Evolutionary conservation across 2,329 filamentous ascomycete genomes (phyloP).

Genomic region (Neurospora crassa): DNA sequence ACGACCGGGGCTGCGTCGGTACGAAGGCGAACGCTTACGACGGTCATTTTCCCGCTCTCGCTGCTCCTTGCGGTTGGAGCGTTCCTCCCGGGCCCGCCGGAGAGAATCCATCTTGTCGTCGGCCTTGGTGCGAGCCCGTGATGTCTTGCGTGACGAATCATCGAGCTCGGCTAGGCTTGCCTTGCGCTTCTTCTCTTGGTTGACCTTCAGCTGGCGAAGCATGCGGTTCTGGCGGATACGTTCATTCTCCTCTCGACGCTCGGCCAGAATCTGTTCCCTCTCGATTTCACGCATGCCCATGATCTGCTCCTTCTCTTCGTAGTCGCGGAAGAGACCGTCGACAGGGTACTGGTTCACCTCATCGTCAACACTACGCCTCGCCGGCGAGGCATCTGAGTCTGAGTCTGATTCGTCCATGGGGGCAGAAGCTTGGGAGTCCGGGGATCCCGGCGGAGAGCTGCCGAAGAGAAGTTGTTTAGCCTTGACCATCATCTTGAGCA

Average conservation of each 20-base stretch:
- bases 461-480: background rate
- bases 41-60: constrained; percentile 55
- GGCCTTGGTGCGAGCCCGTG: constrained; percentile 59
- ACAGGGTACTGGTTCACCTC: constrained; percentile 68
- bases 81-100: constrained; percentile 52
- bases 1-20: constrained; percentile 37
- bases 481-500: background rate
- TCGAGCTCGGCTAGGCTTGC: constrained; percentile 71
- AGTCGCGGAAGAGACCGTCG: constrained; percentile 73
- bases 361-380: constrained; percentile 37
- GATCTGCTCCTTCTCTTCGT: constrained; percentile 67
- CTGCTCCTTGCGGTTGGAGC: constrained; percentile 53
- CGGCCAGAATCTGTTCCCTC: constrained; percentile 80
- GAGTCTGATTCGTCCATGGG: constrained; percentile 87
- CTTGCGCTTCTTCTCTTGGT: constrained; percentile 66
- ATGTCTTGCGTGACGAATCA: constrained; percentile 64
- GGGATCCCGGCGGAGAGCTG: constrained; percentile 62
- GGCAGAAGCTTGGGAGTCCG: constrained; percentile 67
- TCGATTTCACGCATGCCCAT: constrained; percentile 83
- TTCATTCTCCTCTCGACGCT: constrained; percentile 75
- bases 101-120: constrained; percentile 64
- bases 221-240: constrained; percentile 73
- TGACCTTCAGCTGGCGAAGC: constrained; percentile 66
- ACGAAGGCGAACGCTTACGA: constrained; percentile 35
- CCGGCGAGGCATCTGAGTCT: constrained; percentile 52